Percentiles rank a stretch among this genome's conserved stretches.
Conservation (phyloP, 495 filamentous ascomycete species). For the Trichoderma asperelloides region DNA sequence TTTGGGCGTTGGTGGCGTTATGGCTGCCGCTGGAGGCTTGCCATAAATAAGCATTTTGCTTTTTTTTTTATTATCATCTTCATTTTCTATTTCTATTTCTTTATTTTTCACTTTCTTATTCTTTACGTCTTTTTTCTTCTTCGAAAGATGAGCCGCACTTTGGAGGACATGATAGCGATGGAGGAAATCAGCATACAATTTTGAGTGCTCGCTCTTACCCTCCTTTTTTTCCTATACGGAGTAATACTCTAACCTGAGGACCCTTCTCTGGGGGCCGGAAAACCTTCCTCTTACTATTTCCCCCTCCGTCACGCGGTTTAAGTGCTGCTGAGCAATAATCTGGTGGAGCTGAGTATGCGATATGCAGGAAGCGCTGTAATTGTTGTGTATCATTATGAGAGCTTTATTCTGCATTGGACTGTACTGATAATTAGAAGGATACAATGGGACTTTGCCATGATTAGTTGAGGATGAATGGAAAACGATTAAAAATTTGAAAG, state of each 20-base stretch:
- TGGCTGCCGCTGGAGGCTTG: conserved; percentile 3
- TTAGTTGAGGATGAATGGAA: conserved; percentile 5
- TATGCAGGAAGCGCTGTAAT: not conserved
- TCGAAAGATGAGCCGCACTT: not conserved
- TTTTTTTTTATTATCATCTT: not conserved
- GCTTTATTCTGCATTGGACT: conserved; percentile 7
- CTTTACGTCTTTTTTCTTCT: not conserved
- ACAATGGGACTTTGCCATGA: not conserved
- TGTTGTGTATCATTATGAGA: conserved; percentile 5
- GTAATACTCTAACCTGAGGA: not conserved
- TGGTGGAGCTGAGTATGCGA: not conserved
- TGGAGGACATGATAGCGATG: not conserved
- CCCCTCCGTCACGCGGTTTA: not conserved
- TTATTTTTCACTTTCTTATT: not conserved
- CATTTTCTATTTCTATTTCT: not conserved
- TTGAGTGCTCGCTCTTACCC: not conserved
- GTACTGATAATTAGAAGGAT: conserved; percentile 7
- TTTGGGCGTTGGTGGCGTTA: conserved; percentile 6
- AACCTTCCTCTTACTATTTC: no score
- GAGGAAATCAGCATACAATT: not conserved
- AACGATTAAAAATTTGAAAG: not conserved
- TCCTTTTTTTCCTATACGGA: not conserved
- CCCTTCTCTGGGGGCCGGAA: no score
- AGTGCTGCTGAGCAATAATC: not conserved
- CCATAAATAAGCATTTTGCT: conserved; percentile 6